A percentile compares a stretch with the other conserved stretches of the same genome.
Conservation (phyloP, 768 basidiomycete species). For the Tulasnella sp. region DNA sequence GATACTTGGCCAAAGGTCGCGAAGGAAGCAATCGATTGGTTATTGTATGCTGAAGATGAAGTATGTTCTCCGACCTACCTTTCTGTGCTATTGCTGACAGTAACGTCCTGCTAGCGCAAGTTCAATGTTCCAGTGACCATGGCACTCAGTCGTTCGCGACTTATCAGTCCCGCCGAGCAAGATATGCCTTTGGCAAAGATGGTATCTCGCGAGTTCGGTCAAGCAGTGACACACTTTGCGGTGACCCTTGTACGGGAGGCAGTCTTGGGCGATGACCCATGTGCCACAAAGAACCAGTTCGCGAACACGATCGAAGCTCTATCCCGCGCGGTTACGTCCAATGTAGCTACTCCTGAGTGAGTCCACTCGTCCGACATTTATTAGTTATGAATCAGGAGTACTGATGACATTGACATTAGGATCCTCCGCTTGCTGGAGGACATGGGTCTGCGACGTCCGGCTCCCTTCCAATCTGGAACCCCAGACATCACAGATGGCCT, state of each 20-base stretch:
- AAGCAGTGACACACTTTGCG: conserved; percentile 68
- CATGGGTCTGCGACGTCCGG: conserved; percentile 36
- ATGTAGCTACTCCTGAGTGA: conserved; percentile 79
- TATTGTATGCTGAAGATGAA: conserved; percentile 93
- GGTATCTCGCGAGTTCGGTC: conserved; percentile 65
- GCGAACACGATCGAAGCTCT: conserved; percentile 72
- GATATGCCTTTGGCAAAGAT: conserved; percentile 88
- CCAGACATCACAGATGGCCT: conserved; percentile 21
- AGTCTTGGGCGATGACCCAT: conserved; percentile 64
- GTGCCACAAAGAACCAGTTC: conserved; percentile 64
- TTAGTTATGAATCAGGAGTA: neutral
- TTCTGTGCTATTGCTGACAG: conserved; percentile 17
- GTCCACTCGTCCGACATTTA: conserved; percentile 29
- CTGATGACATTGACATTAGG: conserved; percentile 30
- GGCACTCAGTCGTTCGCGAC: conserved; percentile 71
- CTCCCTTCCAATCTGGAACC: neutral
- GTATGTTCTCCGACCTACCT: conserved; percentile 33
- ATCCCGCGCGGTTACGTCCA: conserved; percentile 54
- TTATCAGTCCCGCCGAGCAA: conserved; percentile 65
- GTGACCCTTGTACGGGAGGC: conserved; percentile 81
- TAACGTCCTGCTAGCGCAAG: conserved; percentile 55
- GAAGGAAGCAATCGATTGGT: conserved; percentile 94
- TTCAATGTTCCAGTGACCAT: conserved; percentile 91
- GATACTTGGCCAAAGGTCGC: conserved; percentile 83
- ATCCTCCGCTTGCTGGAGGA: conserved; percentile 70